Evolutionary conservation across 1,284 basidiomycete species (phyloP).

Genomic region (Cutaneotrichosporon sp.): DNA sequence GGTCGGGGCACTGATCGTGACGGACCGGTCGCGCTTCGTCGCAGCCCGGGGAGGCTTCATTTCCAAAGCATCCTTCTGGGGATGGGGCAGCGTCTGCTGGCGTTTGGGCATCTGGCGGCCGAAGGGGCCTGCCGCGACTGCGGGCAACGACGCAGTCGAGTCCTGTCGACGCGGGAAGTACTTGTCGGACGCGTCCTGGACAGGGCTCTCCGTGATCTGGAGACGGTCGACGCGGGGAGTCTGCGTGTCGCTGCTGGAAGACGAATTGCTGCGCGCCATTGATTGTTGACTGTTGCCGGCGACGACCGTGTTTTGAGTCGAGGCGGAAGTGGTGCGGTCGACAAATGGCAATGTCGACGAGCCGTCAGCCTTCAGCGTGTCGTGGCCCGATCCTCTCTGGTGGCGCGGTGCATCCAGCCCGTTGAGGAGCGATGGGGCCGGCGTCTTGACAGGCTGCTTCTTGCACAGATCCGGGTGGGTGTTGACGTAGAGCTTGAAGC

Average conservation of each 20-base stretch:
- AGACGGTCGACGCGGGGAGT: conserved; percentile 21
- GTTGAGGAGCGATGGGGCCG: conserved; percentile 37
- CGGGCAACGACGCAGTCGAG: conserved; percentile 59
- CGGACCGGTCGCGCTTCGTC: conserved; percentile 6
- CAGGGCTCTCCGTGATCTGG: conserved; percentile 26
- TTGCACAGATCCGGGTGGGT: conserved; percentile 81
- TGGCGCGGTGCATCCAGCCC: conserved; percentile 23
- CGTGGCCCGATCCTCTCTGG: conserved; percentile 18
- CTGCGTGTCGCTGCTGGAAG: conserved; percentile 24
- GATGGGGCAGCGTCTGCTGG: conserved; percentile 20
- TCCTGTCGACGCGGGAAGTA: conserved; percentile 64
- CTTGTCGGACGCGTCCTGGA: conserved; percentile 59
- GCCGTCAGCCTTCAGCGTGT: conserved; percentile 34
- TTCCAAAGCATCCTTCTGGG: neutral
- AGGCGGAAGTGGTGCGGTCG: conserved; percentile 25
- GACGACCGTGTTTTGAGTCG: conserved; percentile 32
- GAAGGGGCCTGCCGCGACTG: conserved; percentile 20
- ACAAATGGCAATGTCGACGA: conserved; percentile 39
- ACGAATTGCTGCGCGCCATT: conserved; percentile 3
- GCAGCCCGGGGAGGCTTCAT: neutral
- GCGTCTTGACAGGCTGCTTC: conserved; percentile 41
- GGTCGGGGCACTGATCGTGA: conserved; percentile 13
- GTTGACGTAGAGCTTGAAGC: conserved; percentile 84
- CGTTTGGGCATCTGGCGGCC: conserved; percentile 15
- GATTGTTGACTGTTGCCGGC: neutral